These are phyloP conservation scores for Yamadazyma spencermartinsiae DNA, from an alignment of 1,139 yeast genomes.

Conservation along the genomic window DNA sequence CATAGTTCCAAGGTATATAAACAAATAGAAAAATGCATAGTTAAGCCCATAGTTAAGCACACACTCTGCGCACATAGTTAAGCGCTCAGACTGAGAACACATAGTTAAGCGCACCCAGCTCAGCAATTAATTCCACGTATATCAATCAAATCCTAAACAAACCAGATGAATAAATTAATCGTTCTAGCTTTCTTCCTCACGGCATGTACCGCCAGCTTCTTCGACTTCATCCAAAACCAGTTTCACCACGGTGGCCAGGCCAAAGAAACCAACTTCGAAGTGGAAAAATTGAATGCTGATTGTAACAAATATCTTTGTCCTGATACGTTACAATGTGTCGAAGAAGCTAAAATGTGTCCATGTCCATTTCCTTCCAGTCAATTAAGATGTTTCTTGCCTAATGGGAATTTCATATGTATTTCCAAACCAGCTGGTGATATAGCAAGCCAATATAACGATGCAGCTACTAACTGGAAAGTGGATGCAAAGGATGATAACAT, in stretches of 20 bases:
- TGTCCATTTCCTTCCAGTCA: conserved; percentile 89
- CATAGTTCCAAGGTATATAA: too few relatives aligned
- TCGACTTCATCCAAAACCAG: conserved; percentile 33
- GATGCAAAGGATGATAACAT: conserved; percentile 53
- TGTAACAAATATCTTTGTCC: conserved; percentile 79
- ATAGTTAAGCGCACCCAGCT: too few relatives aligned
- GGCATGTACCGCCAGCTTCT: conserved; percentile 13
- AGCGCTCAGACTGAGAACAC: too few relatives aligned
- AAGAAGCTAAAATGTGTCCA: conserved; percentile 71
- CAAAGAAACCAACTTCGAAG: conserved; percentile 27
- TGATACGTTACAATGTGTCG: conserved; percentile 79
- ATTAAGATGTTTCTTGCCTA: conserved; percentile 75
- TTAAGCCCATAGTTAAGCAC: too few relatives aligned
- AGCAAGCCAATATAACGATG: conserved; percentile 44
- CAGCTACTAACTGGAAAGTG: conserved; percentile 50
- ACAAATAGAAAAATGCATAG: too few relatives aligned
- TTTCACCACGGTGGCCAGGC: conserved; percentile 18
- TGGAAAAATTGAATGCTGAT: conserved; percentile 31
- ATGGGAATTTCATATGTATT: conserved; percentile 70
- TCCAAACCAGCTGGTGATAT: conserved; percentile 66
- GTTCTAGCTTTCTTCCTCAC: conserved; percentile 3
- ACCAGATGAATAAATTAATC: background rate
- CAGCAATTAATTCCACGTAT: too few relatives aligned
- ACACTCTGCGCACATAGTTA: too few relatives aligned
- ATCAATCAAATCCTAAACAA: too few relatives aligned